Evolutionary conservation across 2,329 filamentous ascomycete species (phyloP).

Genomic region (Knufia petricola): DNA sequence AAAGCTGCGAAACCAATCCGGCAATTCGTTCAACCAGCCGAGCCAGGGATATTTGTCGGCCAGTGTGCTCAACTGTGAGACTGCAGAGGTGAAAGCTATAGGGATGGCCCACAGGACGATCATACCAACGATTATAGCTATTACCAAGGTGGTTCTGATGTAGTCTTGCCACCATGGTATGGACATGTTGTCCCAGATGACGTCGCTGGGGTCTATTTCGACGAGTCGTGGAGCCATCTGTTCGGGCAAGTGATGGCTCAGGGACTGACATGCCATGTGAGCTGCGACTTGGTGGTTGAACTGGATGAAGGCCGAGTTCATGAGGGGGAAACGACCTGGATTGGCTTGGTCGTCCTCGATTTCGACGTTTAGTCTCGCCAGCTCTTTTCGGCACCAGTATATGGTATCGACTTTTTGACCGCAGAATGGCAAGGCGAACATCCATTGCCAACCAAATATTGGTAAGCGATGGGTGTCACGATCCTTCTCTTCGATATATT

Average conservation of each 20-base stretch:
- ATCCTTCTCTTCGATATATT: constrained; percentile 70
- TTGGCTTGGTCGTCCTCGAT: constrained; percentile 84
- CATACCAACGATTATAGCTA: constrained; percentile 60
- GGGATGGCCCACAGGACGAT: constrained; percentile 84
- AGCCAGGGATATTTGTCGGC: constrained; percentile 60
- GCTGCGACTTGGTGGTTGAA: constrained; percentile 97
- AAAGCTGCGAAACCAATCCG: constrained; percentile 52
- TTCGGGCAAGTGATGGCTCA: constrained; percentile 82
- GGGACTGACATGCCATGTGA: constrained; percentile 92
- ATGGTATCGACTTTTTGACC: constrained; percentile 93
- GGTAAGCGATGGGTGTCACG: constrained; percentile 77
- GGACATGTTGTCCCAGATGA: constrained; percentile 96
- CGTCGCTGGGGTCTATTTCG: constrained; percentile 88
- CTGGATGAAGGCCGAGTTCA: constrained; percentile 96
- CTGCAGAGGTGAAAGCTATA: constrained; percentile 73
- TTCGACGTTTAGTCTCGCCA: constrained; percentile 80
- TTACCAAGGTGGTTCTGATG: constrained; percentile 57
- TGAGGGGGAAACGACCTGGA: constrained; percentile 74
- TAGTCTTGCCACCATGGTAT: constrained; percentile 91
- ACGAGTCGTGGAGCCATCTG: constrained; percentile 87
- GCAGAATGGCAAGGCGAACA: constrained; percentile 66
- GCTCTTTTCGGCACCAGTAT: constrained; percentile 75
- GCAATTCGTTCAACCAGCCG: constrained; percentile 54
- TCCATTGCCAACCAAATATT: constrained; percentile 53
- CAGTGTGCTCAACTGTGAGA: constrained; percentile 67